These are phyloP conservation scores for Lindgomyces ingoldianus DNA, from an alignment of 495 filamentous ascomycete genomes.

Conservation along the genomic window DNA sequence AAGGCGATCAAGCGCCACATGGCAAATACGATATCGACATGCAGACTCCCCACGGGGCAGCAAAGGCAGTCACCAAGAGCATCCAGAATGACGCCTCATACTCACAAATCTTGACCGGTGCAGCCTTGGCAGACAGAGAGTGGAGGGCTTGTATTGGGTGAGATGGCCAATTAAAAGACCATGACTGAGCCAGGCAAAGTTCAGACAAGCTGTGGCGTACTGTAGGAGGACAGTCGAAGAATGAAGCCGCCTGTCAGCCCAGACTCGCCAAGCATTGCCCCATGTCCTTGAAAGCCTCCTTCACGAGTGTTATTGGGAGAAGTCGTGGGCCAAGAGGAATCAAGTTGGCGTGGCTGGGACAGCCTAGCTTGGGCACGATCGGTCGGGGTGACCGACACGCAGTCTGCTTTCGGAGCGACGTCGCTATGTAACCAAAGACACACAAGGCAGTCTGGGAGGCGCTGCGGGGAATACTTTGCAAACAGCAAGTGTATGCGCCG, in stretches of 20 bases:
- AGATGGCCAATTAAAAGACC: background rate
- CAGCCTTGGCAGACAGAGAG: too few relatives aligned
- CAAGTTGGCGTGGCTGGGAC: constrained; percentile 1
- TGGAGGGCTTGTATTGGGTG: background rate
- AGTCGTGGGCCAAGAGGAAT: background rate
- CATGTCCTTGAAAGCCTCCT: background rate
- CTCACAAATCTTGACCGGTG: background rate
- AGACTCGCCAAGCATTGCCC: constrained; percentile 17
- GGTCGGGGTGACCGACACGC: constrained; percentile 21
- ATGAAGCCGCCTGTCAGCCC: constrained; percentile 14
- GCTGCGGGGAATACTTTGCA: background rate
- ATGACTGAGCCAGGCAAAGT: background rate
- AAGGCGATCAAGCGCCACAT: constrained; percentile 4
- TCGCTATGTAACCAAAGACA: background rate
- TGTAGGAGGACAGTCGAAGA: constrained; percentile 7
- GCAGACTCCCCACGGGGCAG: background rate
- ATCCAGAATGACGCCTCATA: background rate
- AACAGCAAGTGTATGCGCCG: background rate
- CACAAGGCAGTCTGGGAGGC: background rate
- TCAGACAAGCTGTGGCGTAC: constrained; percentile 18
- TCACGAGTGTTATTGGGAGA: constrained; percentile 12
- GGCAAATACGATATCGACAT: background rate
- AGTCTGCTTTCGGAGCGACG: background rate
- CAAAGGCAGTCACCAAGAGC: background rate
- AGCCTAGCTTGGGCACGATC: background rate